These are phyloP conservation scores for Monosporascus sp. DNA, from an alignment of 2,329 filamentous ascomycete species.

Conservation along the genomic window DNA sequence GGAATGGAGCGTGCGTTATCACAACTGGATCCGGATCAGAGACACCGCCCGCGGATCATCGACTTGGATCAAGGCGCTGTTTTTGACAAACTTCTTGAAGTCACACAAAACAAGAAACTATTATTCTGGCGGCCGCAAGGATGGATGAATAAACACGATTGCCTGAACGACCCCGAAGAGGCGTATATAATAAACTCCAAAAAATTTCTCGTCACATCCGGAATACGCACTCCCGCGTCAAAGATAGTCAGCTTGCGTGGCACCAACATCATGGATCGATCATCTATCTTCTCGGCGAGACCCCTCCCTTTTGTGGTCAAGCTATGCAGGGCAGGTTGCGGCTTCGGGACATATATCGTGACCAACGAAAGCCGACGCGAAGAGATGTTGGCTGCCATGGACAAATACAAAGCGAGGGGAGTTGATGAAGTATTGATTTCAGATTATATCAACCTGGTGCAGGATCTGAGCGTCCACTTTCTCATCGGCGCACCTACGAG, in stretches of 20 bases:
- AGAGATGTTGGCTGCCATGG: slow-evolving; percentile 7
- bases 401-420: slow-evolving; percentile 10
- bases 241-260: slow-evolving; percentile 5
- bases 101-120: slow-evolving; percentile 9
- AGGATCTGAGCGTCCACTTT: slow-evolving; percentile 19
- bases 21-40: slow-evolving; percentile 14
- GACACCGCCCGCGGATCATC: slow-evolving; percentile 11
- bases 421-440: slow-evolving; percentile 15
- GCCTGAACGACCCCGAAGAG: slow-evolving; percentile 14
- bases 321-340: slow-evolving; percentile 17
- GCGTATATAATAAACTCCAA: slow-evolving; percentile 20
- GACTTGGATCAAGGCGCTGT: slow-evolving; percentile 8
- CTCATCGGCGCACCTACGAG: slow-evolving; percentile 13
- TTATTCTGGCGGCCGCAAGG: slow-evolving; percentile 19
- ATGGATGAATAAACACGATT: slow-evolving; percentile 18
- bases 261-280: slow-evolving; percentile 1
- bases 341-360: slow-evolving; percentile 19
- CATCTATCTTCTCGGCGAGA: slow-evolving; percentile 3
- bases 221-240: slow-evolving; percentile 15
- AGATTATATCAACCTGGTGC: slow-evolving; percentile 14
- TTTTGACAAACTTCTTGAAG: slow-evolving; percentile 4
- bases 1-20: slow-evolving; percentile 13
- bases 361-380: slow-evolving; percentile 7
- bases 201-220: slow-evolving; percentile 14
- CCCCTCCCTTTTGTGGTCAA: slow-evolving; percentile 18